Evolutionary conservation across 768 basidiomycete species (phyloP).

Genomic region (Gloeostereum incarnatum): DNA sequence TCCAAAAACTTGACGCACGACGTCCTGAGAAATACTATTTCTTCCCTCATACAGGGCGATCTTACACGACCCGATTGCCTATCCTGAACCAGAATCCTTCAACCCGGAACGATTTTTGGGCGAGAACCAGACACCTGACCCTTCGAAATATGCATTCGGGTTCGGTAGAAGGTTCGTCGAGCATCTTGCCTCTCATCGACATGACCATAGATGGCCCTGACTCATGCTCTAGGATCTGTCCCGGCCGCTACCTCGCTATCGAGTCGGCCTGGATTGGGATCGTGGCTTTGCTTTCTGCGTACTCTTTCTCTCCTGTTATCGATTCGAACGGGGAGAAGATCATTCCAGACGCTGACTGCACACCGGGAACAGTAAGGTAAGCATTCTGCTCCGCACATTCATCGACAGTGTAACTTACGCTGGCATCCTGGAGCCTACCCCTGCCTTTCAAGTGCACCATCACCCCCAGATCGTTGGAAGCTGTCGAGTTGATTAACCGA

Average conservation of each 20-base stretch:
- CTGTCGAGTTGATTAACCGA: too few relatives aligned
- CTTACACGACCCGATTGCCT: conserved; percentile 15
- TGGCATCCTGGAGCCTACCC: neutral
- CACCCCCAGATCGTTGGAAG: neutral
- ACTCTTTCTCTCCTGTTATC: conserved; percentile 19
- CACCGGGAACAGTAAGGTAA: neutral
- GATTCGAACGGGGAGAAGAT: conserved; percentile 20
- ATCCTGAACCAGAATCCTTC: conserved; percentile 15
- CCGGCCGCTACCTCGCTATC: conserved; percentile 24
- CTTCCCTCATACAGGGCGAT: conserved; percentile 8
- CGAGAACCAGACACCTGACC: neutral
- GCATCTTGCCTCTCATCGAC: neutral
- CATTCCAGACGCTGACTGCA: conserved; percentile 10
- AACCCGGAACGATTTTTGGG: conserved; percentile 13
- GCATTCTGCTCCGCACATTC: too few relatives aligned
- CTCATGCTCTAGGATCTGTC: conserved; percentile 18
- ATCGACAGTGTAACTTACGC: neutral
- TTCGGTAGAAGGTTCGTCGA: conserved; percentile 5
- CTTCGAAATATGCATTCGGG: conserved; percentile 2
- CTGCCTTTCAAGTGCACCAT: neutral
- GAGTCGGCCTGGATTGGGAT: conserved; percentile 21
- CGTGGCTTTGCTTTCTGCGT: conserved; percentile 17
- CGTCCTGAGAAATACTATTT: neutral
- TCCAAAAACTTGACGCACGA: neutral
- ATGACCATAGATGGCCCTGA: neutral